Percentiles rank a stretch among this genome's conserved stretches.
Evolutionary conservation across 176 grass and related monocot genomes (phyloP).

Genomic region (Cenchrus americanus): DNA sequence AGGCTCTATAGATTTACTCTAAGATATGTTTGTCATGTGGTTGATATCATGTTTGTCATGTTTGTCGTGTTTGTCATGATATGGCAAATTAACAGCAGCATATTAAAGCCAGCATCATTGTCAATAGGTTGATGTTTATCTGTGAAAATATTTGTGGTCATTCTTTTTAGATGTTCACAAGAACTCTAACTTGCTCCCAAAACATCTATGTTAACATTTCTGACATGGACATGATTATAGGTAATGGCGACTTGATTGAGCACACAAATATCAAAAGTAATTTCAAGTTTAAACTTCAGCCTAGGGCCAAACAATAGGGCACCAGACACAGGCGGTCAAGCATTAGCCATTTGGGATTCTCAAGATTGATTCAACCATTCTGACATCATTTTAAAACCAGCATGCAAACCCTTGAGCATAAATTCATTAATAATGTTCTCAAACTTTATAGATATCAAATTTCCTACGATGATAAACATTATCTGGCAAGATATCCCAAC

Average conservation of each 20-base stretch:
- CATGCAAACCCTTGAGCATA: background rate
- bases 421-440: background rate
- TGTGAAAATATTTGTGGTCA: background rate
- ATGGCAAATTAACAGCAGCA: background rate
- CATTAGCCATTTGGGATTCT: background rate
- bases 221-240: background rate
- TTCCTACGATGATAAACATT: background rate
- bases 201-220: background rate
- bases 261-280: conserved; percentile 10
- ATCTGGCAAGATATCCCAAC: conserved; percentile 3
- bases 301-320: background rate
- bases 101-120: background rate
- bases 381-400: conserved; percentile 5
- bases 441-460: background rate
- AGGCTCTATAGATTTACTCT: background rate
- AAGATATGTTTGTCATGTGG: background rate
- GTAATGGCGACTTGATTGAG: background rate
- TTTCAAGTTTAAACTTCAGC: conserved; percentile 11
- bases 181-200: background rate
- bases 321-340: background rate
- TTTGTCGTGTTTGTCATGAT: too few relatives aligned
- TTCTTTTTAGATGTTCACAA: background rate
- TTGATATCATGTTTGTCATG: too few relatives aligned
- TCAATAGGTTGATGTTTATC: conserved; percentile 1
- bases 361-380: background rate